A percentile compares a stretch with the other conserved stretches of the same genome.
Conservation (phyloP, 495 filamentous ascomycete genomes). For the Trichocladium antarcticum region DNA sequence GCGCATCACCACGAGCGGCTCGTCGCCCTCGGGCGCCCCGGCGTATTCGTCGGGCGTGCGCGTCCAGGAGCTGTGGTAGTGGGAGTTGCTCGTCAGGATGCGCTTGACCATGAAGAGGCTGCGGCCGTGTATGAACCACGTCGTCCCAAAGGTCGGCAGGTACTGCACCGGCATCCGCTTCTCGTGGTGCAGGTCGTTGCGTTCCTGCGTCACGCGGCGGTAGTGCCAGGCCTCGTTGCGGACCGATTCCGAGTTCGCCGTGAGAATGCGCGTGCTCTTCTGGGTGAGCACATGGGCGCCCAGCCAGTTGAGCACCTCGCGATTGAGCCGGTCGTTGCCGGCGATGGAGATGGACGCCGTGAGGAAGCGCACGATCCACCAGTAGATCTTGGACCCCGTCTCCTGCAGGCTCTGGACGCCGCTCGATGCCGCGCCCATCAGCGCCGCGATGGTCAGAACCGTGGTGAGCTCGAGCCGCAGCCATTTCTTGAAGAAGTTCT, state of each 20-base stretch:
- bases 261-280: conserved; percentile 30
- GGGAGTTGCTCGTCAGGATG: conserved; percentile 18
- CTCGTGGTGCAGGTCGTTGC: conserved; percentile 32
- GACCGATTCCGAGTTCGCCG: conserved; percentile 30
- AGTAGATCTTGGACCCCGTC: conserved; percentile 24
- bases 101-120: conserved; percentile 34
- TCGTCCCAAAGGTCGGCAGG: conserved; percentile 35
- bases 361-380: conserved; percentile 33
- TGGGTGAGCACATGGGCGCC: conserved; percentile 29
- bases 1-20: conserved; percentile 38
- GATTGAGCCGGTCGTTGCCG: conserved; percentile 33
- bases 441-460: conserved; percentile 21
- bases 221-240: conserved; percentile 21
- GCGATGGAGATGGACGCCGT: conserved; percentile 33
- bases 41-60: conserved; percentile 29
- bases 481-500: conserved; percentile 25
- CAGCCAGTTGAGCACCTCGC: conserved; percentile 36
- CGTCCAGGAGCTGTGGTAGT: conserved; percentile 10
- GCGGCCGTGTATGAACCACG: conserved; percentile 34
- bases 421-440: conserved; percentile 24
- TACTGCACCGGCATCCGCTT: conserved; percentile 36
- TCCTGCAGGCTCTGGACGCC: conserved; percentile 18
- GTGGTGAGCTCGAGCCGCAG: conserved; percentile 24
- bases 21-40: conserved; percentile 31
- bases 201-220: conserved; percentile 23